phyloP scores from a whole-genome alignment of 129 eudicot genomes.

The Flaveria sonorensis region DNA sequence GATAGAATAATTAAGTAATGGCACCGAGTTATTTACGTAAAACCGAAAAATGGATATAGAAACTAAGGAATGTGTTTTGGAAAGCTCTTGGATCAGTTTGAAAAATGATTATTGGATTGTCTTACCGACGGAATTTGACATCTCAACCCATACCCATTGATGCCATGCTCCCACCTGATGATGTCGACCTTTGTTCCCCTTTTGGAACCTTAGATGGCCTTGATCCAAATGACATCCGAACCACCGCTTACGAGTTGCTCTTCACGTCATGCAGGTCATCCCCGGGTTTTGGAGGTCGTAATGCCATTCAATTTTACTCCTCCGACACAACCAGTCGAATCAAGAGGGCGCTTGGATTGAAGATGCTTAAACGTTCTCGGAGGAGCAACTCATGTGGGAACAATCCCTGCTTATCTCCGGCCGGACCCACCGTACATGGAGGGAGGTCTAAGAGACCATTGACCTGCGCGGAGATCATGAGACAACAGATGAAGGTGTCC shows the following conservation, averaged over 20 bases:
- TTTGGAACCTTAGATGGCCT: constrained; percentile 60
- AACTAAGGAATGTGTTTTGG: neutral
- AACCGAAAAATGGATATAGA: neutral
- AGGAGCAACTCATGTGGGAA: constrained; percentile 37
- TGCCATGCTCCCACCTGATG: neutral
- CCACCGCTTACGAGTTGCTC: constrained; percentile 87
- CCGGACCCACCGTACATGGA: neutral
- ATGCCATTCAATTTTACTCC: constrained; percentile 50
- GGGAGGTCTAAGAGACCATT: constrained; percentile 59
- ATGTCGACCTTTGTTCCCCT: constrained; percentile 49
- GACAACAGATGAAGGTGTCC: constrained; percentile 86
- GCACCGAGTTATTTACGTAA: neutral
- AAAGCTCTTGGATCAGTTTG: neutral
- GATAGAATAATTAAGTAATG: neutral
- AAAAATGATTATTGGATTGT: neutral
- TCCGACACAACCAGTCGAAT: constrained; percentile 50
- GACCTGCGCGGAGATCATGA: constrained; percentile 86
- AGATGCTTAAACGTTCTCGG: constrained; percentile 56
- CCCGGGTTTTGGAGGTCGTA: constrained; percentile 89
- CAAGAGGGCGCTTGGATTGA: constrained; percentile 79
- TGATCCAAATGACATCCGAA: constrained; percentile 55
- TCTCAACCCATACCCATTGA: too few species aligned
- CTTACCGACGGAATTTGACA: too few species aligned
- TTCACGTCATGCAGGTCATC: constrained; percentile 92
- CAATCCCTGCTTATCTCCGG: neutral